Percentiles rank a stretch among this genome's conserved stretches.
Evolutionary conservation across 2,329 filamentous ascomycete species (phyloP).

Genomic region (Cercospora sojina): DNA sequence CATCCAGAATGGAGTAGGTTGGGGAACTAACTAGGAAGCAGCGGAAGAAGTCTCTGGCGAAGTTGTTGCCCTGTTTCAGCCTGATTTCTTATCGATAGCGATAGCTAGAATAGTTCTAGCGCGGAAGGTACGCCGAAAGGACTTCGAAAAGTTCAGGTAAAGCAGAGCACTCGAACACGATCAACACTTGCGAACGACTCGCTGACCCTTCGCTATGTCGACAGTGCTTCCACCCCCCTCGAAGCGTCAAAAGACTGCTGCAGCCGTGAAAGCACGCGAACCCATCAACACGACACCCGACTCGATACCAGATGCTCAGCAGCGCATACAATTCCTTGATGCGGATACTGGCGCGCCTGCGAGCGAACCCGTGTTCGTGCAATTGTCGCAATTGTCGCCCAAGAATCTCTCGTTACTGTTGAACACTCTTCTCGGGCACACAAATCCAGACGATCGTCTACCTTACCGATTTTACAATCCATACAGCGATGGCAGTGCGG

Average conservation of each 20-base stretch:
- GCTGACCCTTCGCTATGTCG: slow-evolving; percentile 58
- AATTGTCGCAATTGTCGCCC: slow-evolving; percentile 79
- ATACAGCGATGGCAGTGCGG: slow-evolving; percentile 46
- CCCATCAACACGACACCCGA: slow-evolving; percentile 70
- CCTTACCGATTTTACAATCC: slow-evolving; percentile 64
- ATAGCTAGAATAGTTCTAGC: fast-evolving
- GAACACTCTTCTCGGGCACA: slow-evolving; percentile 72
- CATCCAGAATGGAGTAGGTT: too few relatives aligned
- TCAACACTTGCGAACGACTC: background rate
- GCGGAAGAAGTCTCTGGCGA: too few relatives aligned
- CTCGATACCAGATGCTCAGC: slow-evolving; percentile 65
- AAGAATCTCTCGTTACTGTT: slow-evolving; percentile 85
- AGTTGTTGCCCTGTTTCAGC: background rate
- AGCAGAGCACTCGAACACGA: background rate
- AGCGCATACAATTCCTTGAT: slow-evolving; percentile 76
- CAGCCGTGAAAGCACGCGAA: slow-evolving; percentile 65
- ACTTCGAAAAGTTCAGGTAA: background rate
- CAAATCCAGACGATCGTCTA: slow-evolving; percentile 61
- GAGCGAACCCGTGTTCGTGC: slow-evolving; percentile 71
- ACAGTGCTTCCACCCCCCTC: slow-evolving; percentile 80
- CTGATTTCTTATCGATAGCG: background rate
- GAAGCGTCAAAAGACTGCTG: slow-evolving; percentile 80
- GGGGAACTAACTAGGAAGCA: too few relatives aligned
- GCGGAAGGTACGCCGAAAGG: background rate
- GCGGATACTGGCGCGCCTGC: slow-evolving; percentile 67